Base-by-base conservation (phyloP, 192 early-diverging fungal species). In the Cladochytrium replicatum region DNA sequence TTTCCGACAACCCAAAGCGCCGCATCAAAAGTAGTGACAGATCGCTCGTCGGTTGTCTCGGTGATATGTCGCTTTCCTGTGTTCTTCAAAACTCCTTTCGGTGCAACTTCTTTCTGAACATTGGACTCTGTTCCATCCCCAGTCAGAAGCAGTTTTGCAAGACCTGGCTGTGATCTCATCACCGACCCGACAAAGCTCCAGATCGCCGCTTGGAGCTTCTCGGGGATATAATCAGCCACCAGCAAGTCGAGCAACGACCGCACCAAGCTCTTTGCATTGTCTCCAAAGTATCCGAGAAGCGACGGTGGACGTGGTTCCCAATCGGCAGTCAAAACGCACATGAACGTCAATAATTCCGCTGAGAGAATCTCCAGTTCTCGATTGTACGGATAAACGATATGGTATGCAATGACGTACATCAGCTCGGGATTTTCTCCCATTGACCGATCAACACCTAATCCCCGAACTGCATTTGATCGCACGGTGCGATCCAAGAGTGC, bases 261-360 rank as follows among this genome's bases (percentile, higher is more conserved):
- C 1, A 72, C 63, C 29, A 72, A 52, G 11, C 27, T 30, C 15
- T 45, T 19, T 8, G 53, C 59, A 21, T 66, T 50, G 4, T 41
- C 22, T n/a, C 72, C 72, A 57, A 75, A 67, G 54, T 72, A 72
- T 24, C 72, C 69, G 21, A 66, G 52, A 38, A 75, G 66, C 2
- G 69, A 75, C 1, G 69, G 68, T 6, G 68, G 69, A 8, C 61
- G 47, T 5, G 62, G 68, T 5, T 57, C 57, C 69, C 68, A 71
- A 31, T 63, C 63, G 4, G 58, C 37, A 1, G 72, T 61, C 5
- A 71, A 46, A 17, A 46, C 49, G 44, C 65, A 68, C 2, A 75
- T 58, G 5, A 75, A 48, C n/a, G 71, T 66, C 7, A 72, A 41
- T 25, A 63, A 55, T 42, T 75, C 52, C 0, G 58, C 44, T 6